Evolutionary conservation across 2,329 filamentous ascomycete species (phyloP).

Genomic region (Lachnellula hyalina): DNA sequence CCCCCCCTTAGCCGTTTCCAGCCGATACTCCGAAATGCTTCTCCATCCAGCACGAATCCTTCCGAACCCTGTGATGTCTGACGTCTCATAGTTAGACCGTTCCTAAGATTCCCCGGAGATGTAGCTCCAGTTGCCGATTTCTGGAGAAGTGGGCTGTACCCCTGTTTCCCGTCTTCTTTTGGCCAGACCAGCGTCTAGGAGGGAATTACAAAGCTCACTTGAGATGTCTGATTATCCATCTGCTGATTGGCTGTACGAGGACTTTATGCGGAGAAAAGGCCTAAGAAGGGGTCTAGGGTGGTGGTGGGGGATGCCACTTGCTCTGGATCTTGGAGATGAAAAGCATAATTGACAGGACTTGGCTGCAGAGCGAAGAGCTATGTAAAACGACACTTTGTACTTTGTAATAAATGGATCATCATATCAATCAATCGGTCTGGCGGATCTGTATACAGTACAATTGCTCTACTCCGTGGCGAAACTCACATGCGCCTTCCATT

Average conservation of each 20-base stretch:
- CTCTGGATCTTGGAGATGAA: not conserved
- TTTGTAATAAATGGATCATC: too few relatives aligned
- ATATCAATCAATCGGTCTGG: not conserved
- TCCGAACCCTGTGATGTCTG: not conserved
- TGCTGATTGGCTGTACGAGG: not conserved
- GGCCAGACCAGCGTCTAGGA: not conserved
- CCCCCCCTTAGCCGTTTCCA: not conserved
- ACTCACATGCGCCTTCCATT: not conserved
- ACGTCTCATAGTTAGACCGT: not conserved
- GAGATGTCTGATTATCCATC: not conserved
- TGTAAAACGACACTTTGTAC: not conserved
- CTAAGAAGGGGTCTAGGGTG: not conserved
- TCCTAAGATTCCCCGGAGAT: not conserved
- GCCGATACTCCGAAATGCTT: not conserved
- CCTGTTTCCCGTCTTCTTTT: not conserved
- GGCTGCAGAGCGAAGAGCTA: not conserved
- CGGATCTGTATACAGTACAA: not conserved
- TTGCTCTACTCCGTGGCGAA: not conserved
- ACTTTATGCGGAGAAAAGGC: not conserved
- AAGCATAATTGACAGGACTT: not conserved
- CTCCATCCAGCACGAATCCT: not conserved
- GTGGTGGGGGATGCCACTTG: not conserved
- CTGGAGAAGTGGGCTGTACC: constrained; percentile 3
- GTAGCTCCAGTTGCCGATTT: not conserved
- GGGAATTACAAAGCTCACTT: not conserved